These are phyloP conservation scores for Chlorophyllum brunneum DNA, from an alignment of 768 basidiomycete genomes.

Conservation along the genomic window DNA sequence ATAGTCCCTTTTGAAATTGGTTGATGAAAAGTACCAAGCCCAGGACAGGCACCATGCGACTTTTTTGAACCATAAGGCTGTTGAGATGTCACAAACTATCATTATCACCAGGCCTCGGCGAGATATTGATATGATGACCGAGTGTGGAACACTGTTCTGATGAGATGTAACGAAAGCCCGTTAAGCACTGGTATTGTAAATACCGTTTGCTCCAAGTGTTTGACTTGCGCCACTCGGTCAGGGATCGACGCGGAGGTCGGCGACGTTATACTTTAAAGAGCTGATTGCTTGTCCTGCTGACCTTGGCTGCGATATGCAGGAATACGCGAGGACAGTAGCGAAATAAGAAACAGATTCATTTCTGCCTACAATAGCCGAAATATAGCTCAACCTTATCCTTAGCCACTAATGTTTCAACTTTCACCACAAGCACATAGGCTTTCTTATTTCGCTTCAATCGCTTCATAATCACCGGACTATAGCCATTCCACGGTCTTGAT, in stretches of 20 bases:
- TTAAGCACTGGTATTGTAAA: neutral
- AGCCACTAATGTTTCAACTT: neutral
- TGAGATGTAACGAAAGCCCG: neutral
- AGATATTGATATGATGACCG: neutral
- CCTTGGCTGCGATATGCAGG: neutral
- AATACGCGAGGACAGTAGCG: neutral
- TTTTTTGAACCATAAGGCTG: neutral
- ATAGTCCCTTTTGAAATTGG: neutral
- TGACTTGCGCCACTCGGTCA: neutral
- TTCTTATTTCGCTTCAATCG: neutral
- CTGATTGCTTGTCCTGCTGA: neutral
- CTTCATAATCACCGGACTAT: constrained; percentile 20
- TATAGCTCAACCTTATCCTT: neutral
- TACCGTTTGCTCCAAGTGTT: neutral
- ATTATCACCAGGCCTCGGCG: neutral
- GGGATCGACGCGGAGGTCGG: neutral
- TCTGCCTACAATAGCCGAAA: neutral
- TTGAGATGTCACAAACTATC: neutral
- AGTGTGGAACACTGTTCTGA: neutral
- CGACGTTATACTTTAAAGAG: neutral
- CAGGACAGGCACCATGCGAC: neutral
- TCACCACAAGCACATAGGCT: too few species aligned
- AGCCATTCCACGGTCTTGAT: constrained; percentile 48
- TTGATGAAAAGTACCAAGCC: neutral
- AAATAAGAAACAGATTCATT: neutral